These are phyloP conservation scores for Lasiosphaeria hispida DNA, from an alignment of 495 filamentous ascomycete species.

Conservation along the genomic window DNA sequence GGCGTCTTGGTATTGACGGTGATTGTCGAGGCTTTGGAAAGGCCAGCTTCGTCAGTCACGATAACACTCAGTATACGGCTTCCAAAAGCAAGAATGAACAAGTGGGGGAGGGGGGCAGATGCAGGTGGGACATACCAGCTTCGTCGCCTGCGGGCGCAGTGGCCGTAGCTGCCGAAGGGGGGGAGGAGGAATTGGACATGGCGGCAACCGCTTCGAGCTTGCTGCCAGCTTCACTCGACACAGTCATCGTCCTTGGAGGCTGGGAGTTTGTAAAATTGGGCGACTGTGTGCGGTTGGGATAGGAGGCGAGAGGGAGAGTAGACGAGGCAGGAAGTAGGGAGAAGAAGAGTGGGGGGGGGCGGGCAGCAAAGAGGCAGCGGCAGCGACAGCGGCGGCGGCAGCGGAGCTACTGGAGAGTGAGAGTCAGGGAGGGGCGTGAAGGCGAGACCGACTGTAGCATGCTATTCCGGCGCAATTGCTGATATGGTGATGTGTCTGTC, in stretches of 20 bases:
- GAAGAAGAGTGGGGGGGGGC: constrained; percentile 1
- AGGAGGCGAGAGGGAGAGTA: constrained; percentile 4
- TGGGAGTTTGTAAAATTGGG: constrained; percentile 2
- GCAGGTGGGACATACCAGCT: constrained; percentile 29
- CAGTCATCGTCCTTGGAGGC: constrained; percentile 28
- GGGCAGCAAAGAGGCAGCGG: constrained; percentile 2
- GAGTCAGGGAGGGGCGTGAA: constrained; percentile 27
- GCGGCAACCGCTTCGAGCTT: constrained; percentile 29
- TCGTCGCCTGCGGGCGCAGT: constrained; percentile 31
- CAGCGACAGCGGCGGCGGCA: constrained; percentile 25
- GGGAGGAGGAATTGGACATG: constrained; percentile 36
- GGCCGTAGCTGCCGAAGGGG: constrained; percentile 21
- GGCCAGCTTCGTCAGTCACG: constrained; percentile 22
- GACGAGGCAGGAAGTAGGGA: not conserved
- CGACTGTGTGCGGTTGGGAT: constrained; percentile 20
- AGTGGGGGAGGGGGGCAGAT: not conserved
- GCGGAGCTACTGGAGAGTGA: constrained; percentile 28
- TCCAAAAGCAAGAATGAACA: not conserved
- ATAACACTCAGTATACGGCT: not conserved
- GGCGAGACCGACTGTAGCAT: constrained; percentile 26
- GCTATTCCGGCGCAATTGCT: constrained; percentile 27
- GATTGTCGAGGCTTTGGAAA: constrained; percentile 45
- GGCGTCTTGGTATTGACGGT: constrained; percentile 51
- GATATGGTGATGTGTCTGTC: not conserved
- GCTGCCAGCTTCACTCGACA: constrained; percentile 29